Evolutionary conservation across 257 asterid genomes (phyloP), one percentile per base, ranked within the genome.

Genomic region (Gentiana straminea): DNA sequence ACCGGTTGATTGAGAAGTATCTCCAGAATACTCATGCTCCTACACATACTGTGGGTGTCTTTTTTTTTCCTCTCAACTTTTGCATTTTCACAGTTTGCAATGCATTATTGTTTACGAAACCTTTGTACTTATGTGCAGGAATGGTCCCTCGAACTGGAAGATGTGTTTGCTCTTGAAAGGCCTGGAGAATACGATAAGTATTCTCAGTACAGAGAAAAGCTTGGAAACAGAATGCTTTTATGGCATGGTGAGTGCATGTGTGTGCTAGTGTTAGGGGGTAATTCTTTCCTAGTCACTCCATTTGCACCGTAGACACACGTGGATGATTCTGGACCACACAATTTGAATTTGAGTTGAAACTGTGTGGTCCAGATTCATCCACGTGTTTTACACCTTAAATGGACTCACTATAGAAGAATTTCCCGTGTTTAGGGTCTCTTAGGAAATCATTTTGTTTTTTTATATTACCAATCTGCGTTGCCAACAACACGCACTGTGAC

Each of bases 101-200:
- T 58, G 39, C 39, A 55, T 48, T 38, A 45, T 37, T 34, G 44
- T 49, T 54, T 32, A 35, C 54, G 13, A 7, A 51, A 39, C 53
- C 6, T 55, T 71, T 36, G 51, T 49, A 33, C 53, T 24, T 47
- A 4, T 52, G 55, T 55, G 71, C 81, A 92, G 97, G 95, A 81
- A 46, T 92, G 95, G 97, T 75, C 84, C 55, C 94, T 92, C 47
- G 93, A 92, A 73, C 69, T 92, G 73, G 97, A 88, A 81, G 97
- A 92, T 70, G 98, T 85, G 48, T 88, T 81, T 68, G 71, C 85
- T 59, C 94, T 92, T 60, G 94, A 85, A 37, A 79, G 98, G 71
- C 77, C 72, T 64, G 97, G 98, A 48, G 97, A 88, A 76, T 69
- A 63, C 41, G 97, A 83, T 69, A 88, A 83, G 73, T 92, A 71